Base-by-base conservation (phyloP, 371 early-diverging fungal genomes). In the Saksenaea oblongispora region DNA sequence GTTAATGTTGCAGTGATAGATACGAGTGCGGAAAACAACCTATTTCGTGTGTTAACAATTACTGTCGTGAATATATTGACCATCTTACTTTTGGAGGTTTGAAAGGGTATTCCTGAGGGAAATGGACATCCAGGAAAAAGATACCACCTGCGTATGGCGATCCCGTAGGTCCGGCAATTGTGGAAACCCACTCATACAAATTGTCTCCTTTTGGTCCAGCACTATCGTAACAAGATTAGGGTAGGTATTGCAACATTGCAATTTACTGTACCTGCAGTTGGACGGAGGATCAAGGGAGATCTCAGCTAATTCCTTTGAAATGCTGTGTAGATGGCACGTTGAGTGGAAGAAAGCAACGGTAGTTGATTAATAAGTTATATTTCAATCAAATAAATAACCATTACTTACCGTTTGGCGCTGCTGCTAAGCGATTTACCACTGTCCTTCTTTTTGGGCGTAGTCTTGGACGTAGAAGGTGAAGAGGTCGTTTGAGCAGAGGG, bases 1-100 rank as follows among this genome's bases (percentile, higher is more conserved):
- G 86, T 99, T 99, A 82, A 99, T 98, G 86, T 99, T 99, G 67
- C 98, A 98, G 85, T 99, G 99, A 73, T 97, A 99, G 67, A 99
- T 98, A 60, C 93, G 84, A 22, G 99, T 98, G 61, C 94, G 87
- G 84, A 99, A 99, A 71, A 86, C 91, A 58, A 99, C 88, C 88
- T 90, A 74, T 5, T 9, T 31, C 24, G 51, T 53, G 18, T 27
- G 57, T 58, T 9, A 55, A 57, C 37, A 24, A 27, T 35, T 59
- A 58, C 22, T 65, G 47, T 36, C 31, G n/a, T 60, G 42, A 27
- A 31, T 58, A 62, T 65, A 39, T 34, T 65, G 24, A n/a, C 15
- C 15, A 26, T 34, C 24, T 56, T 75, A 87, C 89, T 88, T 96
- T 96, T 66, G 99, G 99, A 61, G 99, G 98, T 86, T 98, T 98